These are phyloP conservation scores for Hamigera avellanea DNA, from an alignment of 495 filamentous ascomycete species.

Conservation along the genomic window DNA sequence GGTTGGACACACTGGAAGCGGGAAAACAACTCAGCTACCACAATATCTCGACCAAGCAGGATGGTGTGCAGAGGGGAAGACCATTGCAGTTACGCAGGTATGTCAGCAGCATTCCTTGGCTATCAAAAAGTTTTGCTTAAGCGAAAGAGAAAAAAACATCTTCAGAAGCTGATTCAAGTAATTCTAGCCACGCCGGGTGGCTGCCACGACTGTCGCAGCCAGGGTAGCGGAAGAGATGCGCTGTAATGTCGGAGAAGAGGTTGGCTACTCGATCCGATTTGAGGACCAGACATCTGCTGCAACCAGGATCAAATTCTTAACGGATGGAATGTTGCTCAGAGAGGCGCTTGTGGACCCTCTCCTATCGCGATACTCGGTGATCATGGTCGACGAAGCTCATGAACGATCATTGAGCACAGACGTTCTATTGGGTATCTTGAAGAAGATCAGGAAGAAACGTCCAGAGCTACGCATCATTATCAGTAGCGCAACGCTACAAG, in stretches of 20 bases:
- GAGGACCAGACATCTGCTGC: conserved; percentile 84
- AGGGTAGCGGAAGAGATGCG: conserved; percentile 91
- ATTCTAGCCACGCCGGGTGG: conserved; percentile 73
- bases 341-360: conserved; percentile 91
- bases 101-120: conserved; percentile 9
- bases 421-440: conserved; percentile 83
- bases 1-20: conserved; percentile 82
- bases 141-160: too few species aligned
- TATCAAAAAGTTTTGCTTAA: not conserved
- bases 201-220: conserved; percentile 82
- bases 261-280: conserved; percentile 94
- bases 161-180: conserved; percentile 12
- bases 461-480: conserved; percentile 81
- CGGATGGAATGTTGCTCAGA: conserved; percentile 87
- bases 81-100: conserved; percentile 88
- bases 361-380: conserved; percentile 84
- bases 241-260: conserved; percentile 83
- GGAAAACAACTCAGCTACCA: conserved; percentile 83
- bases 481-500: conserved; percentile 89
- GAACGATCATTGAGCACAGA: conserved; percentile 93
- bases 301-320: conserved; percentile 92
- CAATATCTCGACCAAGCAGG: conserved; percentile 81
- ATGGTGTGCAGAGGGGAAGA: conserved; percentile 74
- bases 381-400: conserved; percentile 99
- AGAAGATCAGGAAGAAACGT: conserved; percentile 78